Conservation (phyloP, 208 protist genomes). For the Strigomonas culicis region DNA sequence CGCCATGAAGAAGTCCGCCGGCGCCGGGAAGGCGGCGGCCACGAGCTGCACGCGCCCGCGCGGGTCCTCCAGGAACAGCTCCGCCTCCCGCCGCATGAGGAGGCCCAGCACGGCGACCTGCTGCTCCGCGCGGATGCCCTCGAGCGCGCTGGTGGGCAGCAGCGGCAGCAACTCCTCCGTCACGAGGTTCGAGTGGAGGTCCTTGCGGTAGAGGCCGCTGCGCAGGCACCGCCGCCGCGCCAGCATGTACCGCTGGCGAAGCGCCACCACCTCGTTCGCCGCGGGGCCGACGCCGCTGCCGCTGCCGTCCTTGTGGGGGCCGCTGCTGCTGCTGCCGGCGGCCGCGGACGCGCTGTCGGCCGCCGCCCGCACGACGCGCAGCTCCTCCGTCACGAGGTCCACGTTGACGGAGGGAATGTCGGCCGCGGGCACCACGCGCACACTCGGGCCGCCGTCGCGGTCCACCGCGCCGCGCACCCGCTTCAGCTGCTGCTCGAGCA, state of each 20-base stretch:
- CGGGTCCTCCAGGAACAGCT: constrained; percentile 71
- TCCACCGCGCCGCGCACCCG: constrained; percentile 36
- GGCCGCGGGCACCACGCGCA: constrained; percentile 40
- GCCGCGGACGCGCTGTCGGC: not conserved
- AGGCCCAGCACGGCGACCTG: constrained; percentile 80
- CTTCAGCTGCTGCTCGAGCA: constrained; percentile 47
- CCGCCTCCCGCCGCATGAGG: constrained; percentile 34
- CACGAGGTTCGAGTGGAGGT: constrained; percentile 14
- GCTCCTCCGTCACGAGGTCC: constrained; percentile 64
- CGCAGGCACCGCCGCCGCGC: constrained; percentile 70
- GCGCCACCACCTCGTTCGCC: constrained; percentile 40
- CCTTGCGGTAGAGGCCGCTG: constrained; percentile 73
- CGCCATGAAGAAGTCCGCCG: constrained; percentile 34
- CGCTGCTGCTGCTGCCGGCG: not conserved
- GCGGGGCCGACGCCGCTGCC: constrained; percentile 2
- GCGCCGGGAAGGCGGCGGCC: not conserved
- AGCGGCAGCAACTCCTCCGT: constrained; percentile 45
- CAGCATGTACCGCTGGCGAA: constrained; percentile 78
- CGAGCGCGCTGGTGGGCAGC: constrained; percentile 68
- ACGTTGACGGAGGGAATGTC: constrained; percentile 53
- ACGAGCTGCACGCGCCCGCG: constrained; percentile 28
- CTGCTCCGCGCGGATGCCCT: constrained; percentile 53
- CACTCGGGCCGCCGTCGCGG: constrained; percentile 15
- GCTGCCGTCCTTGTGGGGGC: not conserved
- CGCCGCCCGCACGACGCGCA: constrained; percentile 21